Base-by-base conservation (phyloP, 2,329 filamentous ascomycete species). In the Berkeleyomyces rouxiae region DNA sequence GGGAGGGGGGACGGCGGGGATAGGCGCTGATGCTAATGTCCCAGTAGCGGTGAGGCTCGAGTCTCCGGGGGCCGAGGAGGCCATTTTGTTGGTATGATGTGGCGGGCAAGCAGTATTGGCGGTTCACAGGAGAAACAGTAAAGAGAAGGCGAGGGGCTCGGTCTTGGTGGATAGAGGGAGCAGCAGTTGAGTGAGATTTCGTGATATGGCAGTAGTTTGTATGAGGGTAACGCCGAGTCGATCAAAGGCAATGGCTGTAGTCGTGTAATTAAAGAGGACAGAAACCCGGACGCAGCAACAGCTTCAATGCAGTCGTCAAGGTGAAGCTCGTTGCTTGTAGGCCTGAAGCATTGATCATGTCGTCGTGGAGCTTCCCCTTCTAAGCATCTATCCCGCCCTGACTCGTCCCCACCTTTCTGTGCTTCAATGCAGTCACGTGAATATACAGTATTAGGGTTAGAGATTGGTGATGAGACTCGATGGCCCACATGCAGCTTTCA, bases 1-100 rank as follows among this genome's bases (percentile, higher is more conserved):
- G 63, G 70, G 63, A 68, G 67, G 64, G 68, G 67, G 62, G 68
- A 68, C 39, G 59, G 66, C 59, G 49, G 62, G 58, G 4, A 58
- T 40, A 31, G 61, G 57, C 55, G 61, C 33, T 11, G 61, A 36
- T 16, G 61, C 33, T 10, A 55, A 36, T 16, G 46, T 37, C 23
- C 61, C 33, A 9, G 53, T 55, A 13, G 33, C 61, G 36, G 43
- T 9, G 55, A 59, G 42, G 62, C 58, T 46, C 13, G 49, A 4
- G 31, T 64, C 62, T 37, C 39, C 49, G 39, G 58, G 58, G 33
- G 62, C 40, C 37, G 61, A 40, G 33, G 62, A 60, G 11, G 62
- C 39, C 62, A 63, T 63, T 31, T 39, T 33, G 43, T 53, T 5
- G 47, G 4, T 31, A 16, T 10, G 16, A 3, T 23, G 23, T 23